Percentiles rank a stretch among this genome's conserved stretches.
These are phyloP conservation scores for Ogataea chonburiensis DNA, from an alignment of 805 yeast species.

Conservation along the genomic window DNA sequence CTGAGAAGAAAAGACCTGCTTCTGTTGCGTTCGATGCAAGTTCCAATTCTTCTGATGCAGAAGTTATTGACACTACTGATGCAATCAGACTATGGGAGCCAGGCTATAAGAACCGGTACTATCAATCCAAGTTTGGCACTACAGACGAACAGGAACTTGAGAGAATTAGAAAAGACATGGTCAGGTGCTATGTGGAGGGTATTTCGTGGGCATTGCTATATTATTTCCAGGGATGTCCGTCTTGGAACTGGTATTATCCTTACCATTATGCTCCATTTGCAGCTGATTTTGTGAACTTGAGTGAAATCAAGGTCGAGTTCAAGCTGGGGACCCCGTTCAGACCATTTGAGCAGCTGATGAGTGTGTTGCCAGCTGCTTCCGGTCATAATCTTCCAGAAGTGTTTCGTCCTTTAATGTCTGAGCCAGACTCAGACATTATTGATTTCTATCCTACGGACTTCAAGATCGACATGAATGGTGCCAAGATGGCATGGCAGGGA, in stretches of 20 bases:
- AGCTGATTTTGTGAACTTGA: constrained; percentile 66
- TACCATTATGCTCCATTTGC: constrained; percentile 99
- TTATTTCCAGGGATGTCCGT: constrained; percentile 96
- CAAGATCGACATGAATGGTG: constrained; percentile 92
- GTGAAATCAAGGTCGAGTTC: constrained; percentile 55
- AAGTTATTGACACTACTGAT: constrained; percentile 45
- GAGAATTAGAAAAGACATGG: constrained; percentile 56
- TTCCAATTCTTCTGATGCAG: constrained; percentile 33
- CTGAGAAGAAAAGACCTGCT: constrained; percentile 24
- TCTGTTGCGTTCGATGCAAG: constrained; percentile 28
- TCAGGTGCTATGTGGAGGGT: constrained; percentile 81
- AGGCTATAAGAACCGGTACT: constrained; percentile 83
- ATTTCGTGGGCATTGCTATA: constrained; percentile 94
- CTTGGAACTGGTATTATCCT: constrained; percentile 98
- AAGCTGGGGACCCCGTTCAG: constrained; percentile 72
- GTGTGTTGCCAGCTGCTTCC: constrained; percentile 92
- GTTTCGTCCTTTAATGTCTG: constrained; percentile 78
- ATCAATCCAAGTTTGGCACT: constrained; percentile 67
- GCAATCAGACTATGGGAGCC: constrained; percentile 76
- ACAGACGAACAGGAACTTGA: constrained; percentile 53
- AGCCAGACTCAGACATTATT: constrained; percentile 74
- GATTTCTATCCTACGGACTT: constrained; percentile 91
- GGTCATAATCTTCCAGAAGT: constrained; percentile 81
- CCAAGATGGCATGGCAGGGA: constrained; percentile 94
- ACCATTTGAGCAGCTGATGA: constrained; percentile 93